Base-by-base conservation (phyloP, 2,329 filamentous ascomycete genomes). In the Cadophora gregata region DNA sequence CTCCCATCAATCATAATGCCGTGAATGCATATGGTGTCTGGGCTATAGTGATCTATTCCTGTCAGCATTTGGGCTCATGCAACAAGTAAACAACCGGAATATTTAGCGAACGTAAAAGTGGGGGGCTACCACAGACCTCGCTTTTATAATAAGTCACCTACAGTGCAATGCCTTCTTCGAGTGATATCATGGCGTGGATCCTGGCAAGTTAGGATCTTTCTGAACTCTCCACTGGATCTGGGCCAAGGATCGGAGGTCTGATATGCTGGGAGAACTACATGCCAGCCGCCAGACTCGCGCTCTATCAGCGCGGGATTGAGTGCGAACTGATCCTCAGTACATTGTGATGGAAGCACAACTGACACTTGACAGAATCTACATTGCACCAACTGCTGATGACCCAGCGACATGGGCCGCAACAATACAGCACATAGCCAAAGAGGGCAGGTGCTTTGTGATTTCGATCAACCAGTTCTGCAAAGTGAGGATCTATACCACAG, bases 261-360 rank as follows among this genome's bases (percentile, higher is more conserved):
- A 81, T 81, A 56, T 81, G 79, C 64, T 81, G 79, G 80, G 80
- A 81, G 69, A 81, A 81, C 65, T 81, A 81, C 59, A 81, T 81
- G 80, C 80, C 80, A 6, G 78, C 77, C 8, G 80, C 80, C 16
- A 74, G 80, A 21, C 71, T 81, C 70, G 77, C 79, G 14, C 71
- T 81, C 25, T 81, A 81, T 31, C 38, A 45, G 38, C 38, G 38
- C 19, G 38, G 38, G 12, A 19, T 45, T 19, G 38, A 45, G 38
- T 45, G 19, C 33, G 9, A 16, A 19, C 14, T 16, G 2, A 16
- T n/a, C 38, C 2, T 19, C 12, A 3, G 14, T 19, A 12, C 12
- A 19, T n/a, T 16, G 10, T n/a, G 5, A 19, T 12, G 38, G 12
- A 6, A 5, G 19, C 2, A 16, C 19, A 14, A 45, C 38, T 45